Conservation (phyloP, 1,284 basidiomycete genomes). For the Microstroma glucosiphilum region DNA sequence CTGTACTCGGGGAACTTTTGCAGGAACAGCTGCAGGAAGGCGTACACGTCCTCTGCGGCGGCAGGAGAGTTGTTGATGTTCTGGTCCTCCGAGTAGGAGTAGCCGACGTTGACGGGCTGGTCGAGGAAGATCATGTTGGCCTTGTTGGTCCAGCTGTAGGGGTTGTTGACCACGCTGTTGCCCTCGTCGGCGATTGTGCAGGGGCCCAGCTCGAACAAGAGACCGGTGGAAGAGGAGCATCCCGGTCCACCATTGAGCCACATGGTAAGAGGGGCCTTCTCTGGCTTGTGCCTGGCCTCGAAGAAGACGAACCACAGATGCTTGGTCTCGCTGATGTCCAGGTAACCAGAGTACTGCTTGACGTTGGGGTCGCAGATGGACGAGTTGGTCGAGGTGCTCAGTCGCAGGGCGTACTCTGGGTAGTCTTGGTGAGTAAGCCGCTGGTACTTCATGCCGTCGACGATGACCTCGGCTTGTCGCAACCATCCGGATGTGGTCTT, state of each 20-base stretch:
- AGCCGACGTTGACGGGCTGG: slow-evolving; percentile 74
- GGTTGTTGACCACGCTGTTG: slow-evolving; percentile 55
- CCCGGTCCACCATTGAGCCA: slow-evolving; percentile 84
- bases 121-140: slow-evolving; percentile 68
- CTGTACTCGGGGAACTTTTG: slow-evolving; percentile 51
- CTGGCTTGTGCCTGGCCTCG: slow-evolving; percentile 68
- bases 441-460: slow-evolving; percentile 55
- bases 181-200: slow-evolving; percentile 68
- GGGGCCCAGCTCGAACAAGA: slow-evolving; percentile 82
- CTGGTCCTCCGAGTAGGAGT: slow-evolving; percentile 68
- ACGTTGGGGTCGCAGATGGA: slow-evolving; percentile 71
- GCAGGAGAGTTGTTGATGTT: slow-evolving; percentile 68
- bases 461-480: slow-evolving; percentile 52
- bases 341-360: slow-evolving; percentile 73
- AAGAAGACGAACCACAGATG: slow-evolving; percentile 88
- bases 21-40: slow-evolving; percentile 82
- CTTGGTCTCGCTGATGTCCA: slow-evolving; percentile 77
- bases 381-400: slow-evolving; percentile 53
- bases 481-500: slow-evolving; percentile 27
- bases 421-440: slow-evolving; percentile 68
- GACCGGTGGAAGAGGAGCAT: slow-evolving; percentile 47
- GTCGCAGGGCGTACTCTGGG: slow-evolving; percentile 63
- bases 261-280: slow-evolving; percentile 70
- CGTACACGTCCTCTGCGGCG: slow-evolving; percentile 77
- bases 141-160: slow-evolving; percentile 72